Conservation (phyloP, 2,329 filamentous ascomycete genomes). For the Bipolaris victoriae region DNA sequence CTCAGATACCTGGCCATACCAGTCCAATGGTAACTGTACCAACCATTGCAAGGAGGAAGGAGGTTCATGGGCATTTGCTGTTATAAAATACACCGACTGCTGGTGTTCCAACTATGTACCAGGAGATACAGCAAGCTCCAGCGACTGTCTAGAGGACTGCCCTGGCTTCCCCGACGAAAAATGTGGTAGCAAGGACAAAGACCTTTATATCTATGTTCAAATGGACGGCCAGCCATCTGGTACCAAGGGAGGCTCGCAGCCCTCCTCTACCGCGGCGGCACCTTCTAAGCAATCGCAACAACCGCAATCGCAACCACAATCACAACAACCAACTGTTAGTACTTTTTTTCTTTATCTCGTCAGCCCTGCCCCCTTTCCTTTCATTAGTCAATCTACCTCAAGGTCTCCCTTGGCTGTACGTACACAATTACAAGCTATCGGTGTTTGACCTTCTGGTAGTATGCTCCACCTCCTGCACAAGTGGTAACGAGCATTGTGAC, state of each 20-base stretch:
- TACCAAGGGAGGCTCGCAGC: conserved; percentile 54
- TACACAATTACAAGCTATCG: conserved; percentile 10
- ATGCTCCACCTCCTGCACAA: conserved; percentile 41
- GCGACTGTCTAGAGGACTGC: conserved; percentile 64
- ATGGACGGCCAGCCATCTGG: conserved; percentile 60
- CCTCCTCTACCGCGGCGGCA: conserved; percentile 32
- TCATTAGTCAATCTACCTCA: conserved; percentile 4
- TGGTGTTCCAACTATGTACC: conserved; percentile 79
- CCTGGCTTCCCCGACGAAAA: conserved; percentile 71
- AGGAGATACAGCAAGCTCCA: conserved; percentile 42
- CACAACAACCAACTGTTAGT: conserved; percentile 37
- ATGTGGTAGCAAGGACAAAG: conserved; percentile 64
- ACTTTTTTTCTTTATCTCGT: conserved; percentile 26
- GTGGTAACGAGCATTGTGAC: conserved; percentile 28
- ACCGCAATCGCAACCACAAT: not conserved
- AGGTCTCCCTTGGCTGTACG: not conserved
- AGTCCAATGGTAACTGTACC: conserved; percentile 73
- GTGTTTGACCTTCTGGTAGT: conserved; percentile 46
- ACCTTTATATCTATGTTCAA: conserved; percentile 70
- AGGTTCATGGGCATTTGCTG: conserved; percentile 66
- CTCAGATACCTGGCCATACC: conserved; percentile 48
- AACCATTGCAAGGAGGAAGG: conserved; percentile 60
- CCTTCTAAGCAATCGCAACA: conserved; percentile 5
- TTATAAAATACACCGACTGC: conserved; percentile 69
- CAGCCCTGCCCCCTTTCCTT: conserved; percentile 12